Conservation (phyloP, 805 yeast genomes). For the Pichia kluyveri region DNA sequence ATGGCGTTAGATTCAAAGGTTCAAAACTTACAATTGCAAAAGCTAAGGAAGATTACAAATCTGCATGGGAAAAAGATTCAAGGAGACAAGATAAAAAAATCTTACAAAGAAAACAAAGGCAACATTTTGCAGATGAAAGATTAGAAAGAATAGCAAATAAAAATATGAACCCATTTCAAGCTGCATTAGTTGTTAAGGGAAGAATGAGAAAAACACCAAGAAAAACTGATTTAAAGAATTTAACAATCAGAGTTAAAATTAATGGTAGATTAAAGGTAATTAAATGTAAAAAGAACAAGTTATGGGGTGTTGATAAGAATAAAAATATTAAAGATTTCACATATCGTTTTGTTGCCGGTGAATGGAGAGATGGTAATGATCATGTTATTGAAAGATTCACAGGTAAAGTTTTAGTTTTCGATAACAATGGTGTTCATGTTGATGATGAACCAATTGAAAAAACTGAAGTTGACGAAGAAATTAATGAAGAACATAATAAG, state of each 20-base stretch:
- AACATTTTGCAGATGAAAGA: conserved; percentile 27
- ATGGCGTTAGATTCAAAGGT: conserved; percentile 74
- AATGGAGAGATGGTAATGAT: conserved; percentile 74
- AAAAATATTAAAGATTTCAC: conserved; percentile 55
- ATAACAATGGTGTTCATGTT: conserved; percentile 13
- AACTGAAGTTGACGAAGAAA: conserved; percentile 18
- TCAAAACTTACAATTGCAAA: conserved; percentile 47
- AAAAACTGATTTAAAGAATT: conserved; percentile 35
- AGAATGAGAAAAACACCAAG: conserved; percentile 52
- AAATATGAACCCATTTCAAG: conserved; percentile 27
- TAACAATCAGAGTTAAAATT: conserved; percentile 57
- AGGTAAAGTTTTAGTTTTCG: conserved; percentile 21
- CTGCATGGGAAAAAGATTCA: conserved; percentile 38
- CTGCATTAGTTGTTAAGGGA: conserved; percentile 33
- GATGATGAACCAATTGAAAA: conserved; percentile 1
- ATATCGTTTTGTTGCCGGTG: conserved; percentile 49
- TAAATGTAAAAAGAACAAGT: conserved; percentile 60
- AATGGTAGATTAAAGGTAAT: conserved; percentile 49
- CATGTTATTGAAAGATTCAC: conserved; percentile 62
- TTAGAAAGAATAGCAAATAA: conserved; percentile 36
- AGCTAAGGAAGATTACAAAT: conserved; percentile 51
- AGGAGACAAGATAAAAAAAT: conserved; percentile 30
- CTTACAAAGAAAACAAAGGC: conserved; percentile 23
- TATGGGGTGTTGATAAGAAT: conserved; percentile 85
- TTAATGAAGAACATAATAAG: conserved; percentile 36